Evolutionary conservation across 352 stramenopile genomes (phyloP).

Genomic region (Globisporangium spinosum): DNA sequence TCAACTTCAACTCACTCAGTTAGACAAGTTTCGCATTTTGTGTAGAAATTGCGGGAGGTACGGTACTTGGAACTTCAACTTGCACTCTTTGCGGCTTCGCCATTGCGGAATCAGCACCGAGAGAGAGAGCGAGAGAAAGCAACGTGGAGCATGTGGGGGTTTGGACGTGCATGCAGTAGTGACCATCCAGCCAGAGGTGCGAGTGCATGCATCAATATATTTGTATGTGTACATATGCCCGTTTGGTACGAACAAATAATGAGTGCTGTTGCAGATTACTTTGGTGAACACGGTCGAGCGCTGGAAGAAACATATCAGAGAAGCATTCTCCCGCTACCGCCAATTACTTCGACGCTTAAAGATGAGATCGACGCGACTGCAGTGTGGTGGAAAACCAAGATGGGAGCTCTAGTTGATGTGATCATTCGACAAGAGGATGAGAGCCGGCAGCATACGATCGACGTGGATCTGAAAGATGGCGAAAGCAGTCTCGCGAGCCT

Average conservation of each 20-base stretch:
- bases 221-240: not conserved
- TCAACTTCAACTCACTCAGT: not conserved
- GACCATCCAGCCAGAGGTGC: constrained; percentile 1
- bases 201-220: not conserved
- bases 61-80: constrained; percentile 21
- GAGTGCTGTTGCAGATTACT: constrained; percentile 1
- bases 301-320: not conserved
- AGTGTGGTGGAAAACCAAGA: not conserved
- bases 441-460: not conserved
- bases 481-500: not conserved
- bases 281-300: constrained; percentile 3
- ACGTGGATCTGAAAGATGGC: not conserved
- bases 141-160: constrained; percentile 9
- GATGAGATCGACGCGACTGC: not conserved
- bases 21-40: not conserved
- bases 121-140: not conserved
- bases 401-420: not conserved
- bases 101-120: constrained; percentile 9
- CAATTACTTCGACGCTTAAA: not conserved
- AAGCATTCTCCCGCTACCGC: not conserved
- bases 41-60: not conserved
- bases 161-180: not conserved
- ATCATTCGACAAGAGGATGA: not conserved
- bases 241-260: not conserved
- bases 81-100: not conserved